phyloP scores from a whole-genome alignment of 306 rosid genomes.

The Calophaca sinica region DNA sequence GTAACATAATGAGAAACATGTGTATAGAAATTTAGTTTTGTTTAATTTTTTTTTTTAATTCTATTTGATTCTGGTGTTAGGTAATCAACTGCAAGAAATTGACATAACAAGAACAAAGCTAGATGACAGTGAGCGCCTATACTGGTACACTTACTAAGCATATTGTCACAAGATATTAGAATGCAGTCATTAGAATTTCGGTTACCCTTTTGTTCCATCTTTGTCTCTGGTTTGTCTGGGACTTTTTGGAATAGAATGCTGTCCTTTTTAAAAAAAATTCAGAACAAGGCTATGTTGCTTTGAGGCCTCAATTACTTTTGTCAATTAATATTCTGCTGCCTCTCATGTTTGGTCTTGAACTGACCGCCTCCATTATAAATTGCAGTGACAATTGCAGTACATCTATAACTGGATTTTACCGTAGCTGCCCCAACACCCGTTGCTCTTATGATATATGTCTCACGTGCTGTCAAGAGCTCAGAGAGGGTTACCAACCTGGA shows the following conservation, averaged over 20 bases:
- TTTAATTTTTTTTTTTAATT: conserved; percentile 3
- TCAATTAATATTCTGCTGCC: neutral
- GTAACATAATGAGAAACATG: conserved; percentile 41
- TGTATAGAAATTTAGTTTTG: neutral
- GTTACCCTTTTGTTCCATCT: conserved; percentile 26
- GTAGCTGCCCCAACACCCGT: conserved; percentile 65
- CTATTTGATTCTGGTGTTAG: conserved; percentile 49
- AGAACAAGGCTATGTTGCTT: neutral
- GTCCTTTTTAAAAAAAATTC: conserved; percentile 13
- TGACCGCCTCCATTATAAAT: conserved; percentile 40
- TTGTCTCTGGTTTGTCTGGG: neutral
- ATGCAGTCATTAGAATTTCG: conserved; percentile 17
- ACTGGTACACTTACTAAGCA: conserved; percentile 58
- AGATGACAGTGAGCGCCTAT: conserved; percentile 61
- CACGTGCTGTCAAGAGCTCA: conserved; percentile 62
- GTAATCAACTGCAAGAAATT: conserved; percentile 58
- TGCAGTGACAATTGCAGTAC: conserved; percentile 70
- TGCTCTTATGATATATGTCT: conserved; percentile 71
- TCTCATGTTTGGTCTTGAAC: conserved; percentile 26
- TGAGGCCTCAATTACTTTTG: conserved; percentile 24
- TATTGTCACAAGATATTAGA: conserved; percentile 11
- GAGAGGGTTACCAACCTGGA: conserved; percentile 57
- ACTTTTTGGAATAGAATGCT: conserved; percentile 37
- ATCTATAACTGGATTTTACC: conserved; percentile 64
- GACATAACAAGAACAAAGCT: conserved; percentile 60